These are phyloP conservation scores for Solanum sparsipilum DNA, from an alignment of 257 asterid species.

Conservation along the genomic window DNA sequence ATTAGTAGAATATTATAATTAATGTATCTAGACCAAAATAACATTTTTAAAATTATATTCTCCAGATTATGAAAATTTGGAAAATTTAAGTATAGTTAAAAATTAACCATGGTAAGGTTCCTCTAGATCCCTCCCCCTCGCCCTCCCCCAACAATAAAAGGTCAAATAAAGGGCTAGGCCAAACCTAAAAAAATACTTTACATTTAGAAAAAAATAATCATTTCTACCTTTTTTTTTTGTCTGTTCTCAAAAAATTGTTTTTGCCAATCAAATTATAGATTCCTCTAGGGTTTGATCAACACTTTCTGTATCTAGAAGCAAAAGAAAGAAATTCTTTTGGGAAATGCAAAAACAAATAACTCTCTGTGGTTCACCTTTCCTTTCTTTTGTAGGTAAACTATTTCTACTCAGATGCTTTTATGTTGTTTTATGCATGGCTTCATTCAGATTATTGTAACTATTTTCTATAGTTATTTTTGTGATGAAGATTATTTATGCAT, in stretches of 20 bases:
- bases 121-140: neutral
- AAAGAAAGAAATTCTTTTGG: neutral
- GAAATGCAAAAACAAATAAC: neutral
- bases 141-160: neutral
- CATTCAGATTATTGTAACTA: too few relatives aligned
- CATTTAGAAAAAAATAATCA: neutral
- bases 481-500: neutral
- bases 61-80: neutral
- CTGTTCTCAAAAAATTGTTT: neutral
- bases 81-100: conserved; percentile 6
- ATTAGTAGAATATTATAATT: too few relatives aligned
- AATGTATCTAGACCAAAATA: too few relatives aligned
- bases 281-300: neutral
- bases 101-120: conserved; percentile 15
- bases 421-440: neutral
- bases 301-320: neutral
- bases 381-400: neutral
- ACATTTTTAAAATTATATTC: too few relatives aligned
- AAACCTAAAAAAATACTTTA: neutral
- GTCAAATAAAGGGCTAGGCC: conserved; percentile 9
- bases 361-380: too few relatives aligned
- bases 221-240: neutral
- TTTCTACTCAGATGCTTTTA: too few relatives aligned
- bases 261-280: neutral
- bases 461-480: neutral